Evolutionary conservation across 371 early-diverging fungal genomes (phyloP), one percentile per base, ranked within the genome.

Genomic region (Mucor piriformis): DNA sequence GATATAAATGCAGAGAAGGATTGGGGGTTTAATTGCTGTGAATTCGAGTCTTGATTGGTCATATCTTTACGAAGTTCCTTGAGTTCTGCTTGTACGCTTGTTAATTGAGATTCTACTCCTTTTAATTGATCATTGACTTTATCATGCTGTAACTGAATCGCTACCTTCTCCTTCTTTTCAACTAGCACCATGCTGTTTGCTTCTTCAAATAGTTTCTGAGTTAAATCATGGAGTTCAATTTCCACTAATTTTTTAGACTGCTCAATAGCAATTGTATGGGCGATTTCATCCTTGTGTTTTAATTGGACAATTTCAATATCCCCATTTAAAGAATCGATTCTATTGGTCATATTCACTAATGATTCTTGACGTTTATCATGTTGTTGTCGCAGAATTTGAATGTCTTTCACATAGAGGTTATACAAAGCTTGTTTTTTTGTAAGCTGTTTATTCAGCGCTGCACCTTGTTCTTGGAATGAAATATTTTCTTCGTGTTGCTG

Each of bases 121-220:
- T 89, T 75, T 54, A 89, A 71, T 64, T 77, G 75, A 29, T 66
- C 56, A 59, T 83, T 76, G 25, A 88, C 79, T 52, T 83, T 77
- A 51, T 83, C 83, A 42, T 80, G 73, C n/a, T 82, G 62, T 33
- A 79, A 79, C 51, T 80, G 74, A 32, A 90, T 70, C 59, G 76
- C 57, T 51, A 77, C 66, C 37, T 83, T 68, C 46, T 83, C 76
- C 40, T 84, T 60, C 42, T 88, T 82, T 63, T 95, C 95, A 0
- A 79, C 65, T 0, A 88, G 82, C 7, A 97, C 94, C 85, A 96
- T 84, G 2, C 69, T 78, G 54, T 95, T 92, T 15, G 95, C 96
- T 67, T 95, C 92, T 60, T 95, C 92, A 75, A 96, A 95, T 29
- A 96, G 73, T 32, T 75, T 78, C 61, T 81, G 73, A 7, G 88